A percentile compares a stretch with the other conserved stretches of the same genome.
Evolutionary conservation across 225 moss, liverwort and hornwort genomes (phyloP).

Genomic region (Neckera pumila): DNA sequence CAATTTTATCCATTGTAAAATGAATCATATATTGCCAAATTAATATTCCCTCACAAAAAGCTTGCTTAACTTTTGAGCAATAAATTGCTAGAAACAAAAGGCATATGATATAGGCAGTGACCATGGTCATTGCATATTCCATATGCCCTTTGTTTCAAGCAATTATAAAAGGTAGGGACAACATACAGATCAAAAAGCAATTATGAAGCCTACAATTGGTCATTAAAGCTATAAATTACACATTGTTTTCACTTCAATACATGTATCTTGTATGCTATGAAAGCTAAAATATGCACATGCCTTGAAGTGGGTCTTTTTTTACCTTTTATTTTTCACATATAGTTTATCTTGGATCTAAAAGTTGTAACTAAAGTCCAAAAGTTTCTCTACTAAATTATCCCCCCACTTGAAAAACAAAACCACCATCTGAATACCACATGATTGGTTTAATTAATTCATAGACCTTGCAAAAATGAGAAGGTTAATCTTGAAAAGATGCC

Average conservation of each 20-base stretch:
- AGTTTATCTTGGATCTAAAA: not conserved
- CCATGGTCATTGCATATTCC: too few relatives aligned
- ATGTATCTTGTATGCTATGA: not conserved
- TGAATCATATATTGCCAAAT: not conserved
- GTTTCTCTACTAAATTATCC: too few relatives aligned
- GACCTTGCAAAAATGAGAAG: accelerated
- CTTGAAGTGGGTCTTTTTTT: not conserved
- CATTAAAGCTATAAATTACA: not conserved
- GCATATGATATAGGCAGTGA: not conserved
- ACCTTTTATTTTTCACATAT: not conserved
- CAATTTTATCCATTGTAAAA: not conserved
- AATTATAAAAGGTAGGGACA: accelerated
- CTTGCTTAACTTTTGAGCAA: not conserved
- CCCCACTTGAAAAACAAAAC: not conserved
- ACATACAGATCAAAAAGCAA: not conserved
- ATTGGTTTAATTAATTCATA: not conserved
- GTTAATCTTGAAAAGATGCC: accelerated
- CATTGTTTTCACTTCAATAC: accelerated
- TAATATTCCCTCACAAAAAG: not conserved
- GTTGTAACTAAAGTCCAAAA: not conserved
- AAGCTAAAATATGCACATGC: not conserved
- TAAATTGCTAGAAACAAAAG: not conserved
- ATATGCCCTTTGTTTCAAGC: too few relatives aligned
- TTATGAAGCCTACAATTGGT: not conserved
- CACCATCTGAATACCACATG: not conserved